Evolutionary conservation across 768 basidiomycete species (phyloP).

Genomic region (Termitomyces sp.): DNA sequence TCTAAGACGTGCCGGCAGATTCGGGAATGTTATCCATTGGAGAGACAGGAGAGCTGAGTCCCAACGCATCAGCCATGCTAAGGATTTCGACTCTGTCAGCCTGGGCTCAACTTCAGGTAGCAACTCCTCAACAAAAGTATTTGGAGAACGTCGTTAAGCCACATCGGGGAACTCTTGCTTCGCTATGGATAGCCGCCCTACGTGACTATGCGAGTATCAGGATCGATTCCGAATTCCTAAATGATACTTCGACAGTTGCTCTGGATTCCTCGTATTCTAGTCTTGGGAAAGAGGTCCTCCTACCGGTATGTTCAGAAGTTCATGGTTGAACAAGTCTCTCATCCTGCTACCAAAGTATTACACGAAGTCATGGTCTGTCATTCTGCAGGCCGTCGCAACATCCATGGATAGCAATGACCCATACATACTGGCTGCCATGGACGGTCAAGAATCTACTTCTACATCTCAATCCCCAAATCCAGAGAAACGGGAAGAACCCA

Average conservation of each 20-base stretch:
- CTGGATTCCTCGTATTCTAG: conserved; percentile 84
- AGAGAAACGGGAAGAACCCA: conserved; percentile 53
- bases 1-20: conserved; percentile 40
- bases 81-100: conserved; percentile 90
- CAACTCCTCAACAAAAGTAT: conserved; percentile 71
- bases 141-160: conserved; percentile 80
- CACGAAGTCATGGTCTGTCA: conserved; percentile 71
- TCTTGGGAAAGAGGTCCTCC: conserved; percentile 83
- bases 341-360: conserved; percentile 65
- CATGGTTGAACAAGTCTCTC: not conserved
- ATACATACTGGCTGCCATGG: conserved; percentile 74
- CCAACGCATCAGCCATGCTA: conserved; percentile 94
- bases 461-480: conserved; percentile 20
- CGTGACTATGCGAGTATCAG: conserved; percentile 91
- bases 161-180: conserved; percentile 67
- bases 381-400: conserved; percentile 82
- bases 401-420: conserved; percentile 71
- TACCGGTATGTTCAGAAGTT: conserved; percentile 63
- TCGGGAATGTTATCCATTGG: conserved; percentile 83
- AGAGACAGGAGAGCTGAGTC: conserved; percentile 80
- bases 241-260: conserved; percentile 70
- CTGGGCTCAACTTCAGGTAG: conserved; percentile 90
- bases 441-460: conserved; percentile 53
- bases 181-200: conserved; percentile 85
- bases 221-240: conserved; percentile 82